A percentile compares a stretch with the other conserved stretches of the same genome.
Evolutionary conservation across 1,284 basidiomycete genomes (phyloP).

Genomic region (Pulchroboletus neoregius): DNA sequence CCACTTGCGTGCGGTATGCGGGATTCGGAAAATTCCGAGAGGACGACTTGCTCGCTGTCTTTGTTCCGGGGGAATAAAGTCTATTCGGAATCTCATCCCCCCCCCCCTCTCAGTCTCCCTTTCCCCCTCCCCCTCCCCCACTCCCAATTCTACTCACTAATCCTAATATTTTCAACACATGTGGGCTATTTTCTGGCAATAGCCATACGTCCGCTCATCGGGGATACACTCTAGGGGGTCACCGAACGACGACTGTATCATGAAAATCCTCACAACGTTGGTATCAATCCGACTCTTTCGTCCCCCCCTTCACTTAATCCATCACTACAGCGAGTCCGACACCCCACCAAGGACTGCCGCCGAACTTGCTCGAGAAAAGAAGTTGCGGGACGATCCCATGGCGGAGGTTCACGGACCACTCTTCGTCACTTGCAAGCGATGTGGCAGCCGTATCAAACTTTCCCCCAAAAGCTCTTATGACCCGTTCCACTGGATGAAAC

Average conservation of each 20-base stretch:
- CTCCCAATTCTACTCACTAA: too few species aligned
- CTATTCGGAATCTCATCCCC: not conserved
- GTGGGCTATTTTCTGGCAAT: slow-evolving; percentile 28
- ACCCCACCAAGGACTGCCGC: slow-evolving; percentile 26
- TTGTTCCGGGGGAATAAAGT: slow-evolving; percentile 15
- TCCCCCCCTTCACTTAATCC: slow-evolving; percentile 11
- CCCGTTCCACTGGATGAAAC: slow-evolving; percentile 62
- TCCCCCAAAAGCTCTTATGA: slow-evolving; percentile 65
- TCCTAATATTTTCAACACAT: too few species aligned
- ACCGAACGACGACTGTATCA: too few species aligned
- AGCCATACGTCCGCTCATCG: too few species aligned
- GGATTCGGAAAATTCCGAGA: slow-evolving; percentile 30
- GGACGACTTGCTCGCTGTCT: slow-evolving; percentile 9
- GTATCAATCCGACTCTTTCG: slow-evolving; percentile 2
- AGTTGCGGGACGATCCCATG: slow-evolving; percentile 46
- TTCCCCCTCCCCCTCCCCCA: too few species aligned
- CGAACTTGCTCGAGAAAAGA: slow-evolving; percentile 44
- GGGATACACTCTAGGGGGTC: too few species aligned
- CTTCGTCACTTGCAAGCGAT: slow-evolving; percentile 54
- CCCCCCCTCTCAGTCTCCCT: too few species aligned
- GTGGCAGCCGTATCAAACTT: slow-evolving; percentile 57
- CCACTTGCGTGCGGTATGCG: slow-evolving; percentile 18
- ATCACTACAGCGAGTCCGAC: slow-evolving; percentile 20
- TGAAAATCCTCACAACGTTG: slow-evolving; percentile 24
- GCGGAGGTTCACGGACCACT: slow-evolving; percentile 50